Evolutionary conservation across 306 rosid genomes (phyloP), one percentile per base, ranked within the genome.

Genomic region (Lupinus albus): DNA sequence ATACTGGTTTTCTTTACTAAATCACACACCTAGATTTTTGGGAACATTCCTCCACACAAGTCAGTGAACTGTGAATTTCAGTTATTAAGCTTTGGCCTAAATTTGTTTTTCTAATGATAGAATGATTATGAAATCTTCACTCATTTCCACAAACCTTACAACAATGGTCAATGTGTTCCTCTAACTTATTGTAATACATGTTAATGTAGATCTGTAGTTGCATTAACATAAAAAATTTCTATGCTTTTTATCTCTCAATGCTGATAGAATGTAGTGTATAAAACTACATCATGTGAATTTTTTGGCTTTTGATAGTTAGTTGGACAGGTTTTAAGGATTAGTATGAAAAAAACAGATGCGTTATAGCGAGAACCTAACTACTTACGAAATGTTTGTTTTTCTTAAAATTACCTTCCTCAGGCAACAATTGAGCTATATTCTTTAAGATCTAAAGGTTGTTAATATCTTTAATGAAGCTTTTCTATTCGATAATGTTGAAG

Each of bases 401-500:
- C n/a, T n/a, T n/a, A 58, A 64, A 64, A 41, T 3, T 46, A 45
- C 16, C 42, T 10, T 52, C 36, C 51, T 38, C 55, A 56, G 46
- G 49, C 9, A 55, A 65, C 10, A 32, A 47, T 57, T 14, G 39
- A 38, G 13, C 46, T 41, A 4, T 50, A 6, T 59, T 44, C 67
- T 7, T 47, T n/a, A 28, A 13, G 50, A 55, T 75, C 30, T 71
- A 13, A 68, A 46, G 63, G 39, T 25, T 55, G 20, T 46, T 62
- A 5, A n/a, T 16, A 50, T 11, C 71, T 47, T 57, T 13, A 36
- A 15, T 8, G 30, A 35, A 33, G 21, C 38, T 30, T 60, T 64
- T 73, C 20, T 52, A 59, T 68, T 45, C 13, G 39, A 38, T 13
- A 70, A 65, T 18, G 57, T 64, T 62, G 53, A 70, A 45, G 51